A percentile compares a stretch with the other conserved stretches of the same genome.
These are phyloP conservation scores for Umbelopsis sp. DNA, from an alignment of 192 early-diverging fungal genomes.

Conservation along the genomic window DNA sequence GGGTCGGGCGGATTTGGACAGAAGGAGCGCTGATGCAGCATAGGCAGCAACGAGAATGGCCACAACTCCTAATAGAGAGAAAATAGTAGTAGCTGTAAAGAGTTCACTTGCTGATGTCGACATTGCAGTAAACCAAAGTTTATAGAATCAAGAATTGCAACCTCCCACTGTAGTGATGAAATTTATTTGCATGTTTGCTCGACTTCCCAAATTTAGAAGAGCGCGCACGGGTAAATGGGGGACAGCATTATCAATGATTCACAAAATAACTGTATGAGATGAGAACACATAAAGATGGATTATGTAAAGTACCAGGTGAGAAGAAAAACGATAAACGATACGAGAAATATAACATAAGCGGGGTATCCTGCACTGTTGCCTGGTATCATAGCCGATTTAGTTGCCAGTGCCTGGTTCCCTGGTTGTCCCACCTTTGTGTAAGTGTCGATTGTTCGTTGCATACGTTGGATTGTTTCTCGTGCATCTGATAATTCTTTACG, in stretches of 20 bases:
- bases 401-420: background rate
- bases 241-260: background rate
- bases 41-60: constrained; percentile 19
- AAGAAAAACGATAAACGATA: background rate
- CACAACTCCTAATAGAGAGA: constrained; percentile 14
- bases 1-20: constrained; percentile 11
- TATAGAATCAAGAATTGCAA: background rate
- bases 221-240: background rate
- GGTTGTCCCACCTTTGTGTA: background rate
- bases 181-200: background rate
- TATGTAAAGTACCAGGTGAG: constrained; percentile 10
- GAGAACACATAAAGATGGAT: background rate
- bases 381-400: background rate
- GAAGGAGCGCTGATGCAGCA: constrained; percentile 7
- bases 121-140: background rate
- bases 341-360: background rate
- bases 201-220: background rate
- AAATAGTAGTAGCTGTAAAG: constrained; percentile 19
- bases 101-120: background rate
- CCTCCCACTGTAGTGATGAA: background rate
- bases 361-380: background rate
- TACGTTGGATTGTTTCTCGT: constrained; percentile 23
- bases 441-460: constrained; percentile 11
- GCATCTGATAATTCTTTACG: constrained; percentile 21
- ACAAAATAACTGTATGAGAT: background rate